Base-by-base conservation (phyloP, 345 rosid genomes). In the Turnera subulata region DNA sequence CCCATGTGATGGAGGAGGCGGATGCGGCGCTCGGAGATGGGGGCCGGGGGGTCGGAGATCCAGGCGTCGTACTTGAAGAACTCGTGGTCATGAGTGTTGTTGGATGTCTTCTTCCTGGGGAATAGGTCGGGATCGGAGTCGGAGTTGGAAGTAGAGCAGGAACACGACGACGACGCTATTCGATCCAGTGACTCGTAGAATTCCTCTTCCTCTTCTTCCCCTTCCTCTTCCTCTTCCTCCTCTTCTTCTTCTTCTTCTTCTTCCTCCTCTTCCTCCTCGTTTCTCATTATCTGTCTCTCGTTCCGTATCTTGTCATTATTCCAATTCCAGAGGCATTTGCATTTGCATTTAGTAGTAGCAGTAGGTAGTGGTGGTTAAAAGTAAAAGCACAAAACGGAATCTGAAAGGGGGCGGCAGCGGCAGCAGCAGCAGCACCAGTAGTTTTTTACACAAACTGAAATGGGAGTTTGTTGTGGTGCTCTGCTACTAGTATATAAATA, bases 171-270 rank as follows among this genome's bases (percentile, higher is more conserved):
- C 50, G 84, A 64, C n/a, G 72, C 84, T 47, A 78, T 68, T 69
- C 96, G 93, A 77, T 89, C 91, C 20, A 83, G 83, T 29, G 96
- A 78, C 62, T 89, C 96, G 75, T 85, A 86, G 69, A 89, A 88
- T 45, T 73, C 72, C 22, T 85, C 93, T 58, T 57, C 77, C n/a
- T 78, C 85, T 32, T 62, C 77, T 16, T 79, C 73, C 18, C 69
- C 72, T 13, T 56, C 65, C 5, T 48, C 62, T 16, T 68, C 66
- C 53, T 74, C 75, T 35, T 60, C 59, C 0, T 53, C 69, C 1
- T 54, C 59, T 10, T 23, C 54, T 5, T 75, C 78, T 17, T 65
- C 73, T 20, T 59, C 61, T 29, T 40, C 51, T 49, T 70, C 70
- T 29, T 39, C 64, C 48, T 42, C 9, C 73, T 81, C 76, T 62